These are phyloP conservation scores for Pecoramyces ruminantium DNA, from an alignment of 192 early-diverging fungal genomes.

Conservation along the genomic window DNA sequence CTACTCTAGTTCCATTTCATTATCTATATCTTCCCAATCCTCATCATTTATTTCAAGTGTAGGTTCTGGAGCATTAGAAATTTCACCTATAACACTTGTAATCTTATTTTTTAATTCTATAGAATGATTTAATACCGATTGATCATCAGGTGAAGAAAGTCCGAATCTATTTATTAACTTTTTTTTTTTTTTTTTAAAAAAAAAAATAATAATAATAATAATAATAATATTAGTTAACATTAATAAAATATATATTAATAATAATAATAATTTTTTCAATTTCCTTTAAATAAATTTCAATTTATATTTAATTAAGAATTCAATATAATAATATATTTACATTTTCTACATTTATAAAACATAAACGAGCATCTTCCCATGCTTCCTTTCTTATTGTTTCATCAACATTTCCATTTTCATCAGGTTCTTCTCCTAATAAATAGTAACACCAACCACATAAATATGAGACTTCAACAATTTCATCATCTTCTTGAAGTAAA, in stretches of 20 bases:
- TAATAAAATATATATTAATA: no score
- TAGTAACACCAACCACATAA: conserved; percentile 89
- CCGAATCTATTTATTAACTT: not conserved
- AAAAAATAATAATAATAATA: no score
- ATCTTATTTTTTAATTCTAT: not conserved
- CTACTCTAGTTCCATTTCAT: not conserved
- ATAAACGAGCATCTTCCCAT: conserved; percentile 41
- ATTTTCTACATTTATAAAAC: not conserved
- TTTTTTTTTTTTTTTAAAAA: not conserved
- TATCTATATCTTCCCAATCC: not conserved
- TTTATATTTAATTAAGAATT: no score
- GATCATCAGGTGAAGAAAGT: not conserved
- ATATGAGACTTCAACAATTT: conserved; percentile 84
- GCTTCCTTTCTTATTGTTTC: conserved; percentile 29
- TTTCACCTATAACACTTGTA: not conserved
- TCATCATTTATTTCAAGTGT: not conserved
- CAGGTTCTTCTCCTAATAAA: conserved; percentile 23
- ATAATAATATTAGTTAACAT: no score
- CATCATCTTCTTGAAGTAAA: conserved; percentile 79
- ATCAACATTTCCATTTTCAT: conserved; percentile 5
- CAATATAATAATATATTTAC: not conserved
- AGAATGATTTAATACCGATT: not conserved
- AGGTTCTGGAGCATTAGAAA: not conserved
- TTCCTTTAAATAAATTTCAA: no score
- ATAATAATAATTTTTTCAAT: no score